These are phyloP conservation scores for Nematodospora anomalae DNA, from an alignment of 1,139 yeast species.

Conservation along the genomic window DNA sequence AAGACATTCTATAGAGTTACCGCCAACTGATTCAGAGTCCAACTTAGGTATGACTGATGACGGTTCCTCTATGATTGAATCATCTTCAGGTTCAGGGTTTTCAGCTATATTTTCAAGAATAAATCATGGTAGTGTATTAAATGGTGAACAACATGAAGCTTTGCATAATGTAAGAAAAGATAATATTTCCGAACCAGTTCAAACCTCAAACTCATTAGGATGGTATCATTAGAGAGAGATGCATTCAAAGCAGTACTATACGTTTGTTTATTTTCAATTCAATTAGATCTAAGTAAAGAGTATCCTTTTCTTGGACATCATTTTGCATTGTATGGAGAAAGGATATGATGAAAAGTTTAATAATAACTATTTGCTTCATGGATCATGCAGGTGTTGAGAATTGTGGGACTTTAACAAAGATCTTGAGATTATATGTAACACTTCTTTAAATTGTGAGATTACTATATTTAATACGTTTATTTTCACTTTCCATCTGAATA, in stretches of 20 bases:
- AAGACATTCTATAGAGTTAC: slow-evolving; percentile 38
- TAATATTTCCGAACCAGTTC: slow-evolving; percentile 43
- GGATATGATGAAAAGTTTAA: neutral
- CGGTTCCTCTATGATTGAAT: slow-evolving; percentile 15
- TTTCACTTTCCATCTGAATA: no score
- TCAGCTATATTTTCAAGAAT: slow-evolving; percentile 36
- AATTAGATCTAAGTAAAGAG: neutral
- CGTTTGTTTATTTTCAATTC: slow-evolving; percentile 1
- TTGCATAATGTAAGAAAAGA: slow-evolving; percentile 8
- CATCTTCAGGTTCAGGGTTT: slow-evolving; percentile 24
- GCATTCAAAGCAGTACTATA: neutral
- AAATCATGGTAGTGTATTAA: slow-evolving; percentile 18
- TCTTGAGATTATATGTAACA: no score
- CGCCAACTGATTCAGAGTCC: slow-evolving; percentile 45
- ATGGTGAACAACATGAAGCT: slow-evolving; percentile 7
- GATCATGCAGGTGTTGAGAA: slow-evolving; percentile 1
- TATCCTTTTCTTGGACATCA: slow-evolving; percentile 4
- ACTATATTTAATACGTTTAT: no score
- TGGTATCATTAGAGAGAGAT: slow-evolving; percentile 29
- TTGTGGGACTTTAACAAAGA: neutral
- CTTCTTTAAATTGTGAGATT: no score
- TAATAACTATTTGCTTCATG: neutral
- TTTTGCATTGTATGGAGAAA: slow-evolving; percentile 2
- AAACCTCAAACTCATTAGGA: slow-evolving; percentile 48
- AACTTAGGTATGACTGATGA: slow-evolving; percentile 29